Conservation (phyloP, 345 rosid genomes). For the Lepidium sativum region DNA sequence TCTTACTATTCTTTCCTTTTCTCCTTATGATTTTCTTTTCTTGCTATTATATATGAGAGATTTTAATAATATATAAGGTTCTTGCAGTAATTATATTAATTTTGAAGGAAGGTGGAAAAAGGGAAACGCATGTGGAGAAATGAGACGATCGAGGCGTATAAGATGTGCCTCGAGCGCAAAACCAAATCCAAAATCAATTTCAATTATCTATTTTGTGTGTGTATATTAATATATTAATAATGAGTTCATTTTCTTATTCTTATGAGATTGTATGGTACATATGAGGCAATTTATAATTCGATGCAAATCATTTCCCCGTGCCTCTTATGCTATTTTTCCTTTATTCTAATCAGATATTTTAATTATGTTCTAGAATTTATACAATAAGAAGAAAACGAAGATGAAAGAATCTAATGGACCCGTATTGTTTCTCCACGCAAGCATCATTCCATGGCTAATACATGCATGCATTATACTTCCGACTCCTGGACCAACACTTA, state of each 20-base stretch:
- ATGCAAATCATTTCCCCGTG: constrained; percentile 34
- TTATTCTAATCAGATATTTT: constrained; percentile 1
- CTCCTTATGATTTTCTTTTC: background rate
- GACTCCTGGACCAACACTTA: constrained; percentile 16
- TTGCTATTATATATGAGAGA: too few relatives aligned
- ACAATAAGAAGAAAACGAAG: background rate
- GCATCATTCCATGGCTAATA: constrained; percentile 37
- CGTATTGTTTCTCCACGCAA: constrained; percentile 38
- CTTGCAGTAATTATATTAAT: background rate
- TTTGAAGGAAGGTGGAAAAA: background rate
- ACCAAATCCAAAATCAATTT: constrained; percentile 18
- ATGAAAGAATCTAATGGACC: constrained; percentile 14
- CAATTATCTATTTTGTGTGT: constrained; percentile 4
- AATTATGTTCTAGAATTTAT: background rate
- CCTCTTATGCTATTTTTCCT: constrained; percentile 17
- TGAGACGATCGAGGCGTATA: background rate
- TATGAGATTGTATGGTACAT: constrained; percentile 14
- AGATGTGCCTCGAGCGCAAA: constrained; percentile 26
- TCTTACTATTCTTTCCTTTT: background rate
- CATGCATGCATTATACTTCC: constrained; percentile 24
- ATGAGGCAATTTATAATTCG: constrained; percentile 18
- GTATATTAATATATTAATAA: background rate
- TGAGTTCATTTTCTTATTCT: background rate
- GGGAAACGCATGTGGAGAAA: constrained; percentile 14
- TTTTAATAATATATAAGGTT: background rate